Evolutionary conservation across 2,329 filamentous ascomycete species (phyloP).

Genomic region (Ascochyta pisi): DNA sequence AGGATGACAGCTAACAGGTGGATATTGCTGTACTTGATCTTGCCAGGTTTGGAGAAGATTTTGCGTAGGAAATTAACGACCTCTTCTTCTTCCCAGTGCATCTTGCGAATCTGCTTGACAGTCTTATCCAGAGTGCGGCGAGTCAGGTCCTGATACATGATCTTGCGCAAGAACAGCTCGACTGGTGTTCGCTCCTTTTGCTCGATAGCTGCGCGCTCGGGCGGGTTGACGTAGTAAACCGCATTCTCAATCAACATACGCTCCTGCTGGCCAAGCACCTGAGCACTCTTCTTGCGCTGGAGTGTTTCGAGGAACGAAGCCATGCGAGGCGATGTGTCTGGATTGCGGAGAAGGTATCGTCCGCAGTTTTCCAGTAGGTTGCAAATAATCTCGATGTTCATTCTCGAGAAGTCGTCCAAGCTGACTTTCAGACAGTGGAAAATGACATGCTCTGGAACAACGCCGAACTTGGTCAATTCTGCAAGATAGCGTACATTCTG

Average conservation of each 20-base stretch:
- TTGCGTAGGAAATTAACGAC: slow-evolving; percentile 82
- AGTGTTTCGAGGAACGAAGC: slow-evolving; percentile 90
- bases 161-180: slow-evolving; percentile 89
- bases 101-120: slow-evolving; percentile 88
- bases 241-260: slow-evolving; percentile 99
- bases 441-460: slow-evolving; percentile 97
- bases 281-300: slow-evolving; percentile 92
- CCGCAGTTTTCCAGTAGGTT: slow-evolving; percentile 96
- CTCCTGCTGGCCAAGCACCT: slow-evolving; percentile 94
- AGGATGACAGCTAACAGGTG: slow-evolving; percentile 90
- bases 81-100: slow-evolving; percentile 96
- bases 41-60: slow-evolving; percentile 93
- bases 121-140: slow-evolving; percentile 94
- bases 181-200: slow-evolving; percentile 95
- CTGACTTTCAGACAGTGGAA: slow-evolving; percentile 99
- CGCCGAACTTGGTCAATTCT: slow-evolving; percentile 96
- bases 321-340: slow-evolving; percentile 94
- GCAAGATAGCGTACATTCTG: slow-evolving; percentile 97
- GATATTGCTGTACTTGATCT: slow-evolving; percentile 97
- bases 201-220: slow-evolving; percentile 89
- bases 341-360: slow-evolving; percentile 88
- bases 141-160: slow-evolving; percentile 92
- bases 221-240: slow-evolving; percentile 96
- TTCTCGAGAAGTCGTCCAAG: slow-evolving; percentile 94
- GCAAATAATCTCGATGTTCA: slow-evolving; percentile 99